Evolutionary conservation across 192 early-diverging fungal genomes (phyloP).

Genomic region (Gonapodya sp.): DNA sequence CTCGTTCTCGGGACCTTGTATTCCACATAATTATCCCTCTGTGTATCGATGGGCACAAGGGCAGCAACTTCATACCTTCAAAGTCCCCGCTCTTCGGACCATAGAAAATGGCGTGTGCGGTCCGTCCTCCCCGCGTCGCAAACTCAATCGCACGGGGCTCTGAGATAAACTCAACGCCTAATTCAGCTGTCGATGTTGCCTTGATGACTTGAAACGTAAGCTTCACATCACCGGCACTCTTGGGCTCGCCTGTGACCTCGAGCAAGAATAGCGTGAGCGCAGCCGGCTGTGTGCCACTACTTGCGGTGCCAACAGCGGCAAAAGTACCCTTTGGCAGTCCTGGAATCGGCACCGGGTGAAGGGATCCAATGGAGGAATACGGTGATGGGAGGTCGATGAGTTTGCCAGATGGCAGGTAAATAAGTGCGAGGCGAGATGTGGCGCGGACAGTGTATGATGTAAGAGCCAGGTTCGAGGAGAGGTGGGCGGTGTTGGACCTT

Average conservation of each 20-base stretch:
- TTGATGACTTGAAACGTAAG: neutral
- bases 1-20: constrained; percentile 35
- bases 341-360: neutral
- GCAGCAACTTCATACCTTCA: no score
- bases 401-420: neutral
- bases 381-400: neutral
- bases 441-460: constrained; percentile 13
- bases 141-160: constrained; percentile 49
- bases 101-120: constrained; percentile 17
- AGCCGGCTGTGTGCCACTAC: constrained; percentile 13
- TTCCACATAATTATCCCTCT: no score
- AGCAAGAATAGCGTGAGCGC: constrained; percentile 7
- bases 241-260: neutral
- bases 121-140: constrained; percentile 36
- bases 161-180: constrained; percentile 40
- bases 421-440: neutral
- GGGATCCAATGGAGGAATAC: neutral
- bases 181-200: neutral
- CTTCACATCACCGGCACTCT: constrained; percentile 12
- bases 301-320: constrained; percentile 16
- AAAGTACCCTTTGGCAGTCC: constrained; percentile 19
- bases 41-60: no score
- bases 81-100: constrained; percentile 3
- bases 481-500: neutral
- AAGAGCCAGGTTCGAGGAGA: constrained; percentile 14